Conservation (phyloP, 192 early-diverging fungal genomes). For the Spizellomyces sp. region DNA sequence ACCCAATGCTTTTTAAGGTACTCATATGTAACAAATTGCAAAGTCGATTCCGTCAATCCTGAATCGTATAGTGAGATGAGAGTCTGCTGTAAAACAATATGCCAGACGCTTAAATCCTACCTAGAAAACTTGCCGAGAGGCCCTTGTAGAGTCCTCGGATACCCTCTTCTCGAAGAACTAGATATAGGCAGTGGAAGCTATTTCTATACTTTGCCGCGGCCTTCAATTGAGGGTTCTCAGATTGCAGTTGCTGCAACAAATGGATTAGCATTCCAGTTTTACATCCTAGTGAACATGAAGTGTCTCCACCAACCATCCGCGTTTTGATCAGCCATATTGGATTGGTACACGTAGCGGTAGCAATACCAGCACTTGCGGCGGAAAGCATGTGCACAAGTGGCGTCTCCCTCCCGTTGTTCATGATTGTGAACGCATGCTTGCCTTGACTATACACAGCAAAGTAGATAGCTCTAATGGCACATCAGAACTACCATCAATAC, state of each 20-base stretch:
- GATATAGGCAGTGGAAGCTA: conserved; percentile 73
- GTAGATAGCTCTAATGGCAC: conserved; percentile 74
- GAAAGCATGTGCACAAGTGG: conserved; percentile 79
- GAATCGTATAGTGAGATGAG: neutral
- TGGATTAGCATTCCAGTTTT: neutral
- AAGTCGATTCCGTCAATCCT: conserved; percentile 86
- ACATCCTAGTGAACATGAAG: neutral
- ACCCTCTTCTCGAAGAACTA: conserved; percentile 80
- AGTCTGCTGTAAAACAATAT: neutral
- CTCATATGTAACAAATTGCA: conserved; percentile 98
- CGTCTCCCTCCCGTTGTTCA: conserved; percentile 79
- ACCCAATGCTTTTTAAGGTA: conserved; percentile 71
- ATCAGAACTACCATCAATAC: neutral
- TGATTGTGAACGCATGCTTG: conserved; percentile 72
- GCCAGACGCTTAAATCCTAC: conserved; percentile 27
- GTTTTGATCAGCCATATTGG: conserved; percentile 99
- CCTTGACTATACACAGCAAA: conserved; percentile 92
- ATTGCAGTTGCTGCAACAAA: conserved; percentile 69
- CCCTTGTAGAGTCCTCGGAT: conserved; percentile 85
- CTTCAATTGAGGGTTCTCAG: conserved; percentile 33
- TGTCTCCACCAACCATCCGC: conserved; percentile 58
- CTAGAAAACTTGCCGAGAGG: conserved; percentile 85
- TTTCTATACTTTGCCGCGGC: conserved; percentile 61
- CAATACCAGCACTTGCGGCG: conserved; percentile 71
- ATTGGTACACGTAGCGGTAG: conserved; percentile 83